Evolutionary conservation across 495 filamentous ascomycete genomes (phyloP).

Genomic region (Jackrogersella minutella): DNA sequence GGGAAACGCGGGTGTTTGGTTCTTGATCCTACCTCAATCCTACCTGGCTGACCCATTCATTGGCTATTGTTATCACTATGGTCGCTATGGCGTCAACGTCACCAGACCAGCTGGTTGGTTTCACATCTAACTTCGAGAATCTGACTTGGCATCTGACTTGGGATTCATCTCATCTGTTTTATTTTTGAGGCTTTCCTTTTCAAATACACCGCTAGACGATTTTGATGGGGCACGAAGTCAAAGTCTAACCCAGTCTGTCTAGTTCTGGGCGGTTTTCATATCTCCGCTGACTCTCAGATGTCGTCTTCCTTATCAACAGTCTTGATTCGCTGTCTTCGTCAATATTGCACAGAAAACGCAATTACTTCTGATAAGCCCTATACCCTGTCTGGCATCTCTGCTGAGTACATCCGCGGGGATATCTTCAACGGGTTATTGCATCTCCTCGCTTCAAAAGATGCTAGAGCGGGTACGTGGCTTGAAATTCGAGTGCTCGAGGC

Average conservation of each 20-base stretch:
- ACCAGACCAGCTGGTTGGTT: slow-evolving; percentile 1
- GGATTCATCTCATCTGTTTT: slow-evolving; percentile 15
- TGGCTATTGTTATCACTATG: slow-evolving; percentile 7
- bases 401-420: slow-evolving; percentile 40
- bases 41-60: slow-evolving; percentile 2
- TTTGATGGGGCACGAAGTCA: slow-evolving; percentile 32
- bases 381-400: slow-evolving; percentile 6
- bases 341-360: slow-evolving; percentile 24
- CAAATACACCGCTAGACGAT: background rate
- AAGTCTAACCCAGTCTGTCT: slow-evolving; percentile 20
- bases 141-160: background rate
- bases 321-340: slow-evolving; percentile 43
- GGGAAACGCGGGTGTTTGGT: slow-evolving; percentile 1
- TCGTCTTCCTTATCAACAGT: slow-evolving; percentile 37
- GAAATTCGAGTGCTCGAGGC: slow-evolving; percentile 7
- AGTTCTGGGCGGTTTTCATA: slow-evolving; percentile 42
- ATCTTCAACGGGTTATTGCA: slow-evolving; percentile 23
- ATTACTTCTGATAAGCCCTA: slow-evolving; percentile 39
- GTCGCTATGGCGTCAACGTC: slow-evolving; percentile 20
- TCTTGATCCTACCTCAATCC: slow-evolving; percentile 12
- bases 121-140: slow-evolving; percentile 7
- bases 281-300: slow-evolving; percentile 39
- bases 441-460: slow-evolving; percentile 34
- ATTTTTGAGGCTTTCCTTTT: slow-evolving; percentile 18
- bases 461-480: slow-evolving; percentile 9